These are phyloP conservation scores for Pholiota conissans DNA, from an alignment of 768 basidiomycete genomes.

Conservation along the genomic window DNA sequence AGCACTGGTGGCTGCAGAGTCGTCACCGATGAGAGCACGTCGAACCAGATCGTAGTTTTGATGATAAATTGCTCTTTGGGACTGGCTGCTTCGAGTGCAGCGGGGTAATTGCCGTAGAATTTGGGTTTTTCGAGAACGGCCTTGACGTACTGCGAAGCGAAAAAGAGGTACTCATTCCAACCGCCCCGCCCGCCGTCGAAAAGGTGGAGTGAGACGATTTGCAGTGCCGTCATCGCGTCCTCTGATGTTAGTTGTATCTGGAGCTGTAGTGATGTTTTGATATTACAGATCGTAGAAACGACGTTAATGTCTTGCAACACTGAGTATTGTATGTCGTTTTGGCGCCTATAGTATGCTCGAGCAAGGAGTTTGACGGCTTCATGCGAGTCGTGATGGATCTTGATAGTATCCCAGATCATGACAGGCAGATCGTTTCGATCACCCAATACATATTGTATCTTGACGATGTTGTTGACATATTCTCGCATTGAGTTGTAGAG, in stretches of 20 bases:
- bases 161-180: conserved; percentile 66
- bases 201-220: conserved; percentile 73
- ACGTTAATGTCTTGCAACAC: conserved; percentile 26
- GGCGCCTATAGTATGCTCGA: conserved; percentile 46
- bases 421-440: too few species aligned
- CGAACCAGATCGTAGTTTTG: conserved; percentile 87
- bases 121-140: conserved; percentile 39
- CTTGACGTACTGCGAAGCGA: conserved; percentile 59
- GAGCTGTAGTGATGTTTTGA: conserved; percentile 14
- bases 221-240: conserved; percentile 78
- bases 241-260: conserved; percentile 42
- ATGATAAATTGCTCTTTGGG: conserved; percentile 69
- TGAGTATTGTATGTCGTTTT: conserved; percentile 18
- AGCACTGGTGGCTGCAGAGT: conserved; percentile 59
- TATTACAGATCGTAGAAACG: too few species aligned
- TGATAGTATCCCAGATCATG: conserved; percentile 48
- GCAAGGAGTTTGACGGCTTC: conserved; percentile 66
- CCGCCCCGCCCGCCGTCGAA: conserved; percentile 74
- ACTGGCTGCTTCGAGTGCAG: conserved; percentile 40
- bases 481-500: too few species aligned
- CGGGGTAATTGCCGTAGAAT: conserved; percentile 40
- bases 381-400: conserved; percentile 44
- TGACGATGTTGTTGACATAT: too few species aligned
- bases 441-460: too few species aligned
- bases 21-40: conserved; percentile 79